These are phyloP conservation scores for Colletotrichum chlorophyti DNA, from an alignment of 2,329 filamentous ascomycete genomes.

Conservation along the genomic window DNA sequence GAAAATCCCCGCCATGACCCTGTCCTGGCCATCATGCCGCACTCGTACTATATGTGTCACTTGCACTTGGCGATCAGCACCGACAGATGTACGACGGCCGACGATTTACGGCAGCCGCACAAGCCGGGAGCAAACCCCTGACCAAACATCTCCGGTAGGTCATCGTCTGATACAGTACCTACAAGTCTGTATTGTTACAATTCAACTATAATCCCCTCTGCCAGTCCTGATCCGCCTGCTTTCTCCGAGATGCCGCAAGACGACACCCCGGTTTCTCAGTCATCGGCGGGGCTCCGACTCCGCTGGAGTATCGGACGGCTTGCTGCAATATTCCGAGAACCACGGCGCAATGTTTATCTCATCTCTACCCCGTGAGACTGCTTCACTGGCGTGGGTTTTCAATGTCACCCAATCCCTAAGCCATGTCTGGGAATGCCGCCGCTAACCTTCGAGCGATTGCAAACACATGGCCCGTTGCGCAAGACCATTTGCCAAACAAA, in stretches of 20 bases:
- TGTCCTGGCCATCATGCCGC: conserved; percentile 5
- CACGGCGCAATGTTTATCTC: not conserved
- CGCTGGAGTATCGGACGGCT: conserved; percentile 3
- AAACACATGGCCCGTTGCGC: too few relatives aligned
- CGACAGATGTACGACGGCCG: conserved; percentile 17
- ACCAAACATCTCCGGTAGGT: not conserved
- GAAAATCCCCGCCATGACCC: not conserved
- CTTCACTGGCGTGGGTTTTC: not conserved
- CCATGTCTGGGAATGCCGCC: too few relatives aligned
- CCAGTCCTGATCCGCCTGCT: not conserved
- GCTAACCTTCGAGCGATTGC: too few relatives aligned
- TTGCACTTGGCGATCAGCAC: conserved; percentile 13
- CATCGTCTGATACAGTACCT: too few relatives aligned
- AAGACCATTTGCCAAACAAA: too few relatives aligned
- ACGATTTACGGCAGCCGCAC: conserved; percentile 14
- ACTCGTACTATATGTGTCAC: too few relatives aligned
- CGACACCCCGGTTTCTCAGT: not conserved
- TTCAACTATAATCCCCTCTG: too few relatives aligned
- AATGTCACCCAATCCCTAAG: not conserved
- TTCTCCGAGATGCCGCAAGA: conserved; percentile 5
- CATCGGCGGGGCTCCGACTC: not conserved
- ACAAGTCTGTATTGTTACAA: too few relatives aligned
- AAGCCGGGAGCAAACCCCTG: not conserved
- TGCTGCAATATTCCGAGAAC: conserved; percentile 10
- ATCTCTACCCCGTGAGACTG: too few relatives aligned